Evolutionary conservation across 2,329 filamentous ascomycete species (phyloP).

Genomic region (Sphaerulina populicola): DNA sequence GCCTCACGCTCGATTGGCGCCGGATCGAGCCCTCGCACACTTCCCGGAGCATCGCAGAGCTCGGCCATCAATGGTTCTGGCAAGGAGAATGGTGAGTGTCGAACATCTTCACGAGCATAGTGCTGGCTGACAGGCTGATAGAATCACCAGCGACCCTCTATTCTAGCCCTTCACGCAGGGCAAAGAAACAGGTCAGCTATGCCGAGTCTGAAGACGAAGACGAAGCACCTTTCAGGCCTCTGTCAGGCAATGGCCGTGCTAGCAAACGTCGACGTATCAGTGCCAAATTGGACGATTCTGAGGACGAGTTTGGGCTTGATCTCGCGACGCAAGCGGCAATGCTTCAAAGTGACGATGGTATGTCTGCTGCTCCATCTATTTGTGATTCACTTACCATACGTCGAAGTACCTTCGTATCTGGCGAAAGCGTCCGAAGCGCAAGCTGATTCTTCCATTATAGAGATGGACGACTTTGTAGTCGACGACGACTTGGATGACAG

Average conservation of each 20-base stretch:
- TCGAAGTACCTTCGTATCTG: slow-evolving; percentile 12
- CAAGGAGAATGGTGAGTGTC: slow-evolving; percentile 44
- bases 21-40: slow-evolving; percentile 18
- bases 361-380: slow-evolving; percentile 8
- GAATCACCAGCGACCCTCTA: slow-evolving; percentile 41
- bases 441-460: slow-evolving; percentile 32
- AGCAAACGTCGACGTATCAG: slow-evolving; percentile 55
- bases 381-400: slow-evolving; percentile 18
- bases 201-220: slow-evolving; percentile 74
- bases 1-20: slow-evolving; percentile 14
- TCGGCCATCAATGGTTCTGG: slow-evolving; percentile 43
- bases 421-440: background rate
- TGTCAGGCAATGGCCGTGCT: slow-evolving; percentile 40
- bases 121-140: slow-evolving; percentile 39
- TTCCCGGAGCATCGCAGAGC: slow-evolving; percentile 37
- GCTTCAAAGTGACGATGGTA: slow-evolving; percentile 54
- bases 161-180: slow-evolving; percentile 72
- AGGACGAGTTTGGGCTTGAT: slow-evolving; percentile 59
- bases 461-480: slow-evolving; percentile 81
- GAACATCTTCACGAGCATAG: background rate
- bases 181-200: slow-evolving; percentile 65
- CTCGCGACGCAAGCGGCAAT: slow-evolving; percentile 49
- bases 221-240: slow-evolving; percentile 58
- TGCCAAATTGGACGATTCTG: slow-evolving; percentile 57
- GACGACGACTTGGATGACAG: slow-evolving; percentile 76